Evolutionary conservation across 495 filamentous ascomycete species (phyloP).

Genomic region (Tuber indicum): DNA sequence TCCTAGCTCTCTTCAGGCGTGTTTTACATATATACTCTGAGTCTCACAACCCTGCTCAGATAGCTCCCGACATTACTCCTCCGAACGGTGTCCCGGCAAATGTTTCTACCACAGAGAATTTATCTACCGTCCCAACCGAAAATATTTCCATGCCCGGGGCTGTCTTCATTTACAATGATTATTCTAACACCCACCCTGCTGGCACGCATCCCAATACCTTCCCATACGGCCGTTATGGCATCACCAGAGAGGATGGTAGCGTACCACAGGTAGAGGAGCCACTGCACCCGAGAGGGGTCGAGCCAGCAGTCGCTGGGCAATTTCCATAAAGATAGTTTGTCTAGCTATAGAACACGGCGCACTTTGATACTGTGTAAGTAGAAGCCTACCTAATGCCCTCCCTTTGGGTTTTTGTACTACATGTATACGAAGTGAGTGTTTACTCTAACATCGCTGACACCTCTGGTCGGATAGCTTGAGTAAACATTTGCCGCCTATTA

Average conservation of each 20-base stretch:
- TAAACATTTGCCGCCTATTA: no score
- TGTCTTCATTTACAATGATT: neutral
- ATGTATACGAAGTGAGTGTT: no score
- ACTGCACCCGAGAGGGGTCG: no score
- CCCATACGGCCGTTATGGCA: no score
- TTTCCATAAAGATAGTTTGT: neutral
- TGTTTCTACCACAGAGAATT: neutral
- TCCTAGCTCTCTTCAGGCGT: neutral
- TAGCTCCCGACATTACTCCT: neutral
- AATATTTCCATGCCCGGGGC: neutral
- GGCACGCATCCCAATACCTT: neutral
- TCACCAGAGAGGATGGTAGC: neutral
- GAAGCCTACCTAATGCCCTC: neutral
- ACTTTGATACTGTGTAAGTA: neutral
- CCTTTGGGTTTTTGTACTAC: neutral
- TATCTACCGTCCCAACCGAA: neutral
- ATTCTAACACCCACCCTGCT: neutral
- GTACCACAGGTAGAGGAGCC: neutral
- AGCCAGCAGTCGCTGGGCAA: neutral
- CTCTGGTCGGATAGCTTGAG: no score
- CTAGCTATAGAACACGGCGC: neutral
- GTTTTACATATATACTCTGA: neutral
- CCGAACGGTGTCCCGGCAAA: no score
- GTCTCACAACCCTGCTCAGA: neutral
- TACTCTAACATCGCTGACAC: no score